A percentile compares a stretch with the other conserved stretches of the same genome.
Evolutionary conservation across 345 rosid species (phyloP).

Genomic region (Bruguiera parviflora): DNA sequence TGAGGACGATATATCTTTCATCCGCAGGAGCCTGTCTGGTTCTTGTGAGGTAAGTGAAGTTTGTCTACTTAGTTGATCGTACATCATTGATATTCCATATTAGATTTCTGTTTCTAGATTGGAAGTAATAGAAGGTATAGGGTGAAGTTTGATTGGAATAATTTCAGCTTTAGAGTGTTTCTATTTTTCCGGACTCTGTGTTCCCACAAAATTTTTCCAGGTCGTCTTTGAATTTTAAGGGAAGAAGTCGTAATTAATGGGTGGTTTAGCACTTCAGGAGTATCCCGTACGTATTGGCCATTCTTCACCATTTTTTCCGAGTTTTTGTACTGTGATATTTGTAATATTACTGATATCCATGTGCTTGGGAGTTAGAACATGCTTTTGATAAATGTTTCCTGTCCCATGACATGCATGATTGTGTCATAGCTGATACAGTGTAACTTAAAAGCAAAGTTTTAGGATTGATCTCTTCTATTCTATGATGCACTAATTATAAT

Average conservation of each 20-base stretch:
- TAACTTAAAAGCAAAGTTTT: not conserved
- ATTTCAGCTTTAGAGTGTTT: not conserved
- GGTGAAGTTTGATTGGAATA: too few species aligned
- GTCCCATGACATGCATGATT: not conserved
- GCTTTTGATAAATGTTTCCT: not conserved
- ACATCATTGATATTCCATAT: too few species aligned
- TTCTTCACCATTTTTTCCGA: not conserved
- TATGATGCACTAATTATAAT: not conserved
- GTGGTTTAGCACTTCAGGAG: not conserved
- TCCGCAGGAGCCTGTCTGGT: constrained; percentile 55
- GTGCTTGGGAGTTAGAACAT: too few species aligned
- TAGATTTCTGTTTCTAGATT: too few species aligned
- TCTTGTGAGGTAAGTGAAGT: constrained; percentile 63
- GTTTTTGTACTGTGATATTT: too few species aligned
- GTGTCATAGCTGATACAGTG: not conserved
- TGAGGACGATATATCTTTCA: constrained; percentile 67
- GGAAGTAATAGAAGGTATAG: too few species aligned
- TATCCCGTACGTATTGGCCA: not conserved
- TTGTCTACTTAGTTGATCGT: not conserved
- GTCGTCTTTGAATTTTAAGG: not conserved
- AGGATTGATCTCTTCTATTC: not conserved
- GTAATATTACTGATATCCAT: too few species aligned
- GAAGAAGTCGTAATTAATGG: not conserved
- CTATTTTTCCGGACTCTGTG: not conserved
- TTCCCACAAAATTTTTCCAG: not conserved